Percentiles rank a stretch among this genome's conserved stretches.
These are phyloP conservation scores for Colletotrichum scovillei DNA, from an alignment of 2,329 filamentous ascomycete species.

Conservation along the genomic window DNA sequence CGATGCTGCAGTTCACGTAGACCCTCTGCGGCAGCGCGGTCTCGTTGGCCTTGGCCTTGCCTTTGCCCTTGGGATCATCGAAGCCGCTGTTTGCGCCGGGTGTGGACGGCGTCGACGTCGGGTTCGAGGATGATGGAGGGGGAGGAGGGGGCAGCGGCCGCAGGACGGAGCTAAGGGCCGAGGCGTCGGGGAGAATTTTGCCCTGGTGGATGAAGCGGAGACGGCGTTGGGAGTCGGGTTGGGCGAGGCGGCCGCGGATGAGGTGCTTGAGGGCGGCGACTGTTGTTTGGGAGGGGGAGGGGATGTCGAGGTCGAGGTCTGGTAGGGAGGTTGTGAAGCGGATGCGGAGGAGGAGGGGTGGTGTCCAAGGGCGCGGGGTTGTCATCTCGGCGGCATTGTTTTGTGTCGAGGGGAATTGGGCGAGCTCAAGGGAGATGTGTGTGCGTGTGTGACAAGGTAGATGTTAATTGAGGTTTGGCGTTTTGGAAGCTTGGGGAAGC, in stretches of 20 bases:
- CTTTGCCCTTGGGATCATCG: conserved; percentile 63
- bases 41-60: conserved; percentile 71
- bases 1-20: conserved; percentile 95
- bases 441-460: no score
- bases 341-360: conserved; percentile 80
- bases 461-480: no score
- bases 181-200: conserved; percentile 82
- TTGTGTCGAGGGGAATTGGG: neutral
- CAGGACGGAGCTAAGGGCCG: conserved; percentile 75
- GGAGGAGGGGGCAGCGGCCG: conserved; percentile 70
- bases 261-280: conserved; percentile 83
- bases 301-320: conserved; percentile 83
- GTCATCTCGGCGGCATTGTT: conserved; percentile 26
- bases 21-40: conserved; percentile 64
- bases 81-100: neutral
- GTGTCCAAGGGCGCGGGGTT: conserved; percentile 37
- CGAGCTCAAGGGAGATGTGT: neutral
- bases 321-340: conserved; percentile 89
- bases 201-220: conserved; percentile 92
- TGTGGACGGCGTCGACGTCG: conserved; percentile 46
- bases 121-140: conserved; percentile 59
- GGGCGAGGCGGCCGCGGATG: conserved; percentile 78
- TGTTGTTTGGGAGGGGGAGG: conserved; percentile 75
- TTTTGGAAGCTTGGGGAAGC: neutral
- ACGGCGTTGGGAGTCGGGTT: conserved; percentile 71